Evolutionary conservation across 345 rosid species (phyloP), one percentile per base, ranked within the genome.

Genomic region (Clarkia xantiana): DNA sequence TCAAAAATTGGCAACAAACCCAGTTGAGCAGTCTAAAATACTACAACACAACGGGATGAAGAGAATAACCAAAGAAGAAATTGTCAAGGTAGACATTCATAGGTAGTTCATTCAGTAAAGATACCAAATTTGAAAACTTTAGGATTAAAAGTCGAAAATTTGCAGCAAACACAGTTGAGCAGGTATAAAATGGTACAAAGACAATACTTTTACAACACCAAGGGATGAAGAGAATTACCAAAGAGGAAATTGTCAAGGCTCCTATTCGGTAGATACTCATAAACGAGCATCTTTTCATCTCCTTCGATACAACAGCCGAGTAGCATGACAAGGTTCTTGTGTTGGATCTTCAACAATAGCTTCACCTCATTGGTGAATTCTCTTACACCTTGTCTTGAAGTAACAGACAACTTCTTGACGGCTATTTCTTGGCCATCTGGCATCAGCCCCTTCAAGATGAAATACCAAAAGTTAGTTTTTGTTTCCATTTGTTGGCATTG

Each of bases 361-460:
- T 70, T 75, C 58, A 81, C 85, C 75, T 87, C 94, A 61, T 79
- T 87, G 1, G 53, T 69, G 61, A 87, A 87, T 58, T 83, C 85
- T 61, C 60, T 65, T 17, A 77, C 60, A 13, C 88, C 94, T 71
- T 84, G 91, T 45, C 86, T 71, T 5, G 91, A 84, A 51, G 61
- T 43, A 13, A 66, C 45, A 0, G 88, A 72, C 10, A 81, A 67
- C 62, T 75, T 81, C 72, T 87, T 87, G 18, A 84, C 91, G 2
- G 88, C 96, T 45, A 86, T 46, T 63, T 76, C 82, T 59, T 77
- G 71, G 39, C 84, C 86, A 65, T 50, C 49, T 10, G 75, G 70
- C 63, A 88, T 63, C 67, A 43, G 53, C 14, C 93, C 97, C 93
- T 84, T 63, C 16, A 54, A 55, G 3, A 18, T 23, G 18, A 36